Evolutionary conservation across 2,329 filamentous ascomycete species (phyloP), one percentile per base, ranked within the genome.

Genomic region (Paracorniculantispora psalliotae): DNA sequence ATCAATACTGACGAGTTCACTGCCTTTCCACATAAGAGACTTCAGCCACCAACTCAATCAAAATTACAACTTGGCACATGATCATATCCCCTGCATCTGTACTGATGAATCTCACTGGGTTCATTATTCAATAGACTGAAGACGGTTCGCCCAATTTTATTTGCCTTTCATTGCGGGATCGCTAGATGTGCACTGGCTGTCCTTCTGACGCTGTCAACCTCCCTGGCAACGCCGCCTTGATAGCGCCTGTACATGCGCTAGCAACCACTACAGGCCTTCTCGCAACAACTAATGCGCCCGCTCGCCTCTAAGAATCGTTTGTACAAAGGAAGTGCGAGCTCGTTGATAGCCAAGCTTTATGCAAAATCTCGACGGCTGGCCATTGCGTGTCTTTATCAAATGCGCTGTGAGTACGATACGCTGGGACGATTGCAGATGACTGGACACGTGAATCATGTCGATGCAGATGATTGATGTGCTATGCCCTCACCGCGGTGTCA

Each of bases 191-290:
- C n/a, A n/a, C n/a, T n/a, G n/a, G n/a, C n/a, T n/a, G n/a, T n/a
- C n/a, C n/a, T n/a, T n/a, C n/a, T n/a, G n/a, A n/a, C 59, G 73
- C 77, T 15, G 67, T 78, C 47, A 78, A 78, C 57, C 69, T 79
- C 5, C 64, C 74, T 0, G 67, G n/a, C n/a, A n/a, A 66, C 33
- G 72, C 74, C 60, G 56, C 63, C 55, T 72, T 76, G 70, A 66
- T 59, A 1, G 59, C 41, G n/a, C 50, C 63, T 26, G 67, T 77
- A 61, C 75, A 77, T 57, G 66, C 68, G 17, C 65, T 78, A 1
- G 74, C 77, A 5, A 59, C 62, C 39, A 78, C 76, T 2, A 76
- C 74, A 0, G 71, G 72, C 19, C 64, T 64, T 1, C 61, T 69
- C 15, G 59, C 62, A 2, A 63, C 72, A 10, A 65, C 67, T 72